Base-by-base conservation (phyloP, 441 rosid genomes). In the Caryocar brasiliense region DNA sequence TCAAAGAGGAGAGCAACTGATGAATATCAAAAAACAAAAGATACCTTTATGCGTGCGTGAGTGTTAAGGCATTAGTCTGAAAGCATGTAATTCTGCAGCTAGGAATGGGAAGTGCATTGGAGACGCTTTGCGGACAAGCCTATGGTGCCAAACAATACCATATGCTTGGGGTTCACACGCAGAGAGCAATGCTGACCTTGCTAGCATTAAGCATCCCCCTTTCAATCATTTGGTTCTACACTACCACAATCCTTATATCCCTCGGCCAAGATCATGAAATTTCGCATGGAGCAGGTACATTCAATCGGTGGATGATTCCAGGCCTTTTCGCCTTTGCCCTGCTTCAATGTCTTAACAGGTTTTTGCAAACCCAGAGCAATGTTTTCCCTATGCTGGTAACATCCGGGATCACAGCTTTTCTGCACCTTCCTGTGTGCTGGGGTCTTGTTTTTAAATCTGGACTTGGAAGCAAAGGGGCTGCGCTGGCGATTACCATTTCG, bases 111-210 rank as follows among this genome's bases (percentile, higher is more conserved):
- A 79, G 90, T 62, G 86, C 94, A 9, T 47, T 81, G 62, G 85
- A 81, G 62, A 84, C 89, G 21, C 47, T 81, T 8, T 81, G 89
- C 24, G 94, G 94, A 7, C 86, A 80, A 74, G 77, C 86, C 27
- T 74, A 68, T 52, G 94, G 90, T 42, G 86, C 90, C 17, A 73
- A 69, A 41, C 70, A 74, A 47, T 71, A 79, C 61, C 72, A 57
- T 27, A 80, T 77, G 83, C 66, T 85, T 30, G 83, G 90, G 6
- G 43, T 82, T 47, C 74, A 78, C 53, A 68, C 77, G 18, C 90
- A 82, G 47, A 63, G 80, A 51, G 94, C 81, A 35, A 82, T 79
- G 85, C 58, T 79, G 20, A 65, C 61, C 14, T 81, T 82, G 4
- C 24, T 62, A 37, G 53, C 65, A 20, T 17, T 71, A 32, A 68